phyloP scores from a whole-genome alignment of 495 filamentous ascomycete species.

The Niebla homalea region DNA sequence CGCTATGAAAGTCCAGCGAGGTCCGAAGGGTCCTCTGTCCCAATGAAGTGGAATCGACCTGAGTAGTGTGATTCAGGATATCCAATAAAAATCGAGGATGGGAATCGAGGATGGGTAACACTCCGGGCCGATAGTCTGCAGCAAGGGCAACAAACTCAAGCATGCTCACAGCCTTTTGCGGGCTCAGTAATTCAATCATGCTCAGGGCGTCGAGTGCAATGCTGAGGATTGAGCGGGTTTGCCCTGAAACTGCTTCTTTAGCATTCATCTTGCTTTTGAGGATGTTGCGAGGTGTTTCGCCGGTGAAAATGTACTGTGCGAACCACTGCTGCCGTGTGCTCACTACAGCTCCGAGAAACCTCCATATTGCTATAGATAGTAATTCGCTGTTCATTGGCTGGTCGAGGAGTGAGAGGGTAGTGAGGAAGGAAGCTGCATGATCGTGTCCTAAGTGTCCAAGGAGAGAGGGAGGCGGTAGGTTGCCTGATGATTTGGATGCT shows the following conservation, averaged over 20 bases:
- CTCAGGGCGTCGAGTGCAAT: slow-evolving; percentile 64
- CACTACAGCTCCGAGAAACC: slow-evolving; percentile 72
- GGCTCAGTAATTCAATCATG: slow-evolving; percentile 48
- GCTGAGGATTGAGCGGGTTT: slow-evolving; percentile 52
- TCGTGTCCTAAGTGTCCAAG: slow-evolving; percentile 76
- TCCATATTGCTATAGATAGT: slow-evolving; percentile 61
- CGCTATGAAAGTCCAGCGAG: slow-evolving; percentile 42
- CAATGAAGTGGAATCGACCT: slow-evolving; percentile 36
- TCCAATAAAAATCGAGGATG: slow-evolving; percentile 57
- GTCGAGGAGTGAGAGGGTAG: slow-evolving; percentile 64
- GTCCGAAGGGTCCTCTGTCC: slow-evolving; percentile 30
- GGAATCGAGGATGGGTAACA: slow-evolving; percentile 59
- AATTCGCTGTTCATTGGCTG: slow-evolving; percentile 50
- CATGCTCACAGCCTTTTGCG: slow-evolving; percentile 52
- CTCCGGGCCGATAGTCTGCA: slow-evolving; percentile 89
- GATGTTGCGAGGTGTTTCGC: slow-evolving; percentile 63
- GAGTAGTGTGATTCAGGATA: slow-evolving; percentile 55
- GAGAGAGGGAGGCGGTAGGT: slow-evolving; percentile 68
- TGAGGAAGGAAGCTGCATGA: slow-evolving; percentile 69
- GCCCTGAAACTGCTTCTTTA: slow-evolving; percentile 25
- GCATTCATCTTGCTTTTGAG: slow-evolving; percentile 40
- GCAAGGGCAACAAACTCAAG: slow-evolving; percentile 75
- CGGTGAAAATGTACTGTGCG: slow-evolving; percentile 81
- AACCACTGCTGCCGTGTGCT: slow-evolving; percentile 92
- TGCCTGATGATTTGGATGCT: slow-evolving; percentile 39